phyloP scores from a whole-genome alignment of 2,329 filamentous ascomycete species.

The Sporothrix globosa region DNA sequence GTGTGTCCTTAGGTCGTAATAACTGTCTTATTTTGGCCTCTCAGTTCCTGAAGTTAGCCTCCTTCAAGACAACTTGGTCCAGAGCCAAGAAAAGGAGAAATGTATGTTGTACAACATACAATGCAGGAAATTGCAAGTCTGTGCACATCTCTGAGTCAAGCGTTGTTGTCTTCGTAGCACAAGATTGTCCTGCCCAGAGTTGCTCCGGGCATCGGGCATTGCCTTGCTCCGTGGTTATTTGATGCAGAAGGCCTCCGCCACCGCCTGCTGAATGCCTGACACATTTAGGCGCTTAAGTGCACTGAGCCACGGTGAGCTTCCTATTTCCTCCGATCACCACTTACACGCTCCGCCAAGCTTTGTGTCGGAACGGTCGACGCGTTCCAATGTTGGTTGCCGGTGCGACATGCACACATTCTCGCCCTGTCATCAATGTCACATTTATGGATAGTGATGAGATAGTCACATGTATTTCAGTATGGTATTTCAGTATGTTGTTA shows the following conservation, averaged over 20 bases:
- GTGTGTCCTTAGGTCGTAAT: not conserved
- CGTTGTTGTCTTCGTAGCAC: not conserved
- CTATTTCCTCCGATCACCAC: conserved; percentile 7
- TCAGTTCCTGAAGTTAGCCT: not conserved
- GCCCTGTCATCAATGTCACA: too few relatives aligned
- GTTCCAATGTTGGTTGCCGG: too few relatives aligned
- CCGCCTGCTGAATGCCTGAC: not conserved
- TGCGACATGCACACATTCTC: too few relatives aligned
- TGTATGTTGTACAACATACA: too few relatives aligned
- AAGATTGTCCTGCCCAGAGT: not conserved
- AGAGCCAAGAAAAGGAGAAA: not conserved
- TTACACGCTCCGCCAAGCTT: conserved; percentile 1
- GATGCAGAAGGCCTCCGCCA: too few relatives aligned
- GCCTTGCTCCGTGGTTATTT: too few relatives aligned
- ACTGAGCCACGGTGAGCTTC: not conserved
- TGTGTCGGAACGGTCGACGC: too few relatives aligned
- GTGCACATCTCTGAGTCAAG: not conserved
- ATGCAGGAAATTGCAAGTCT: not conserved
- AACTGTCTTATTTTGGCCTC: too few relatives aligned
- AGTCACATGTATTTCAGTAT: too few relatives aligned
- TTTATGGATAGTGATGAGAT: too few relatives aligned
- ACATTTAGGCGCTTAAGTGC: not conserved
- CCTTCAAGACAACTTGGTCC: not conserved
- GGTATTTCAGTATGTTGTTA: too few relatives aligned
- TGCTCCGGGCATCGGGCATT: too few relatives aligned